Base-by-base conservation (phyloP, 2,329 filamentous ascomycete species). In the Curvularia spicifera region DNA sequence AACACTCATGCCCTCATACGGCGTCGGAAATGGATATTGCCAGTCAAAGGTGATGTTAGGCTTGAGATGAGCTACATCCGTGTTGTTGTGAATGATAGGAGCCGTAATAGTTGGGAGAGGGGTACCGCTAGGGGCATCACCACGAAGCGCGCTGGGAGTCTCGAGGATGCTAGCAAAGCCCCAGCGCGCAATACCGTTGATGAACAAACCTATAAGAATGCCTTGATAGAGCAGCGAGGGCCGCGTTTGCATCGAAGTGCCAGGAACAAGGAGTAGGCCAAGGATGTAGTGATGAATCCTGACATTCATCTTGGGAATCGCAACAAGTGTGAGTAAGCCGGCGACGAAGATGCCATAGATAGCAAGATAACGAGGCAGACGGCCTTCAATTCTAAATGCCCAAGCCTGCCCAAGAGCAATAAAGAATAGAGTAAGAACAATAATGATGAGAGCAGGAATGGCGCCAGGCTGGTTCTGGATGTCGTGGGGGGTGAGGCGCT, bases 261-360 rank as follows among this genome's bases (percentile, higher is more conserved):
- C 95, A 0, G 93, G 92, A 5, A 98, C 84, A 0, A 99, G 84
- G 0, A 98, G 82, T 13, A 99, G 84, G 1, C 89, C 93, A 4
- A 98, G 82, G 64, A 98, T 91, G 74, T 98, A 99, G 76, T 99
- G 95, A 73, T 99, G 95, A 56, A 99, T 93, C 33, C 95, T 88
- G 49, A 99, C 83, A 61, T 88, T 90, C 51, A 97, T 86, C 7
- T 87, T 85, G 0, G 94, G 94, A 5, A 97, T 78, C 1, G 85
- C 79, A 12, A 96, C 81, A 33, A 90, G 84, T 2, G 69, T 59
- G 9, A 93, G 92, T 15, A 98, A 84, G 1, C 97, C 84, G 0
- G 97, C 82, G n/a, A 97, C 84, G 2, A 97, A 84, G 2, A 89
- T 78, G n/a, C 82, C 84, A 75, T 97, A 97, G 12, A 97, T 82